Evolutionary conservation across 495 filamentous ascomycete species (phyloP), one percentile per base, ranked within the genome.

Genomic region (Daldinia loculata): DNA sequence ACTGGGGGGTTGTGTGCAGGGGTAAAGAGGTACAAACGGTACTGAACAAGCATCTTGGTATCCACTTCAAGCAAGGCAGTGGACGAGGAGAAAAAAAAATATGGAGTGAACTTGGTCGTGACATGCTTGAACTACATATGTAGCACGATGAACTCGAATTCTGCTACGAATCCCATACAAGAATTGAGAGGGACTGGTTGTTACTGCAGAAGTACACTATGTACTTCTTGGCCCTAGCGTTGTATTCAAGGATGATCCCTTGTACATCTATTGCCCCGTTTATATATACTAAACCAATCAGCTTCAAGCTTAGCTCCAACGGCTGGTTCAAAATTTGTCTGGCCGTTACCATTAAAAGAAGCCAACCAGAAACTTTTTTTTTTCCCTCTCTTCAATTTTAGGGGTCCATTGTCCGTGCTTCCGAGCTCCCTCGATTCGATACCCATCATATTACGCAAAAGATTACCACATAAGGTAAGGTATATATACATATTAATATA

Each of bases 181-280:
- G 45, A 72, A 72, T 72, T 64, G 66, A 61, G 15, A 52, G 30
- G 51, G 53, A 61, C 50, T 30, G 56, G 57, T 53, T 66, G 62
- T 52, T 30, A 30, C 39, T 58, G 39, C 58, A 56, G 36, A 74
- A 63, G 66, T 74, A 48, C 9, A 48, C 1, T 24, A 48, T 48
- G 43, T 48, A 69, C 51, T 45, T 53, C 22, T 53, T 66, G 56
- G 65, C 51, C 62, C 56, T 41, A 66, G 58, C 43, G 57, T 63
- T 45, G 62, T 56, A 66, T 53, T 32, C 62, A 45, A 63, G 71
- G 66, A 65, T 70, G 24, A 66, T 39, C 62, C 71, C 71, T 70
- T 66, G 66, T 67, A 11, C 57, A 52, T 74, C 61, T 56, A 66
- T 67, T 70, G 66, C 71, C 66, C 71, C 66, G 62, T 74, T 70